Base-by-base conservation (phyloP, 768 basidiomycete genomes). In the Dentipellis sp. region DNA sequence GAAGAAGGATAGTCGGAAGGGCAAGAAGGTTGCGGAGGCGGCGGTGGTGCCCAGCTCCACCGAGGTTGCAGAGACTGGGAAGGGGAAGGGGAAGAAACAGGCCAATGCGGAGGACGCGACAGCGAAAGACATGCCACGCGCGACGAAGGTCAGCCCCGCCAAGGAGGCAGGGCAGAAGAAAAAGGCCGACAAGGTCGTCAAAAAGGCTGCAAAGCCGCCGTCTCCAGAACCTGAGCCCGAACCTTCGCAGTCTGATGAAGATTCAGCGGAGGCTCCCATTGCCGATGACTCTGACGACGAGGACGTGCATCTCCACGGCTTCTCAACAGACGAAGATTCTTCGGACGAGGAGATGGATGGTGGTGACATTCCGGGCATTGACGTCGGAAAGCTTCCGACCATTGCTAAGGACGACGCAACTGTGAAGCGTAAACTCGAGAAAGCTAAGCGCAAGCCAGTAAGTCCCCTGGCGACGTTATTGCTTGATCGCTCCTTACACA, bases 381-480 rank as follows among this genome's bases (percentile, higher is more conserved):
- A 94, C 59, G 72, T 93, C 23, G 72, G 66, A 22, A 84, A 82
- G 62, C 75, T 97, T 39, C 94, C 94, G 1, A 93, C 90, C 0
- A 74, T 93, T 22, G 88, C 89, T 22, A 94, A 93, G 65, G 92
- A 94, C 66, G 93, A 95, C 65, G 84, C 77, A 45, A 80, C 75
- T 1, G 87, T 97, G 11, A 83, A 87, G 61, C 69, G 71, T 48
- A 77, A 71, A 60, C 67, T 82, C 23, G 78, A 75, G 59, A 75
- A 74, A 63, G 80, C 80, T 14, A 76, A 76, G 63, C 73, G 71
- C 66, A 80, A 86, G 67, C 82, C 81, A 56, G 94, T 92, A 63
- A 58, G 86, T 71, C 8, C 38, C 5, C 47, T 52, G 3, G 29
- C 22, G 2, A 6, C 45, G n/a, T 50, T 71, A 0, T 14, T 37